These are phyloP conservation scores for Candida suzukii DNA, from an alignment of 805 yeast species.

Conservation along the genomic window DNA sequence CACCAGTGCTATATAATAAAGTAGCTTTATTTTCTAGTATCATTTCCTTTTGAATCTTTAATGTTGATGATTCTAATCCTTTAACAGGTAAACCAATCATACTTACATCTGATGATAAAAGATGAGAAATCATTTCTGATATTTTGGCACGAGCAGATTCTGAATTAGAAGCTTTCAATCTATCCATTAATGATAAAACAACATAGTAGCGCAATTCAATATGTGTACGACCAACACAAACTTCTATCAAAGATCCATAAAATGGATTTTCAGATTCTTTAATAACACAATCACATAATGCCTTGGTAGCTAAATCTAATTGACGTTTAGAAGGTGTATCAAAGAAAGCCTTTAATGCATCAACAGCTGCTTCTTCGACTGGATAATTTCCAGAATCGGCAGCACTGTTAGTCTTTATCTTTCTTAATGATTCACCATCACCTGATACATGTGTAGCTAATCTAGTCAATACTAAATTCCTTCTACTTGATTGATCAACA, in stretches of 20 bases:
- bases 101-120: slow-evolving; percentile 71
- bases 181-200: slow-evolving; percentile 35
- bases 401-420: not conserved
- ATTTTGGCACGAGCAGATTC: slow-evolving; percentile 12
- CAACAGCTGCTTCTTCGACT: slow-evolving; percentile 9
- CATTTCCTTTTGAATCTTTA: slow-evolving; percentile 37
- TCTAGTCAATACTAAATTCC: not conserved
- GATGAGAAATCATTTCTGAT: slow-evolving; percentile 28
- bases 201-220: slow-evolving; percentile 25
- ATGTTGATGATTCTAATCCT: slow-evolving; percentile 60
- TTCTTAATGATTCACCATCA: not conserved
- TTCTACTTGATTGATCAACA: not conserved
- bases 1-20: slow-evolving; percentile 38
- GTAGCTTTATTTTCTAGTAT: slow-evolving; percentile 17
- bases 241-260: slow-evolving; percentile 52
- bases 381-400: slow-evolving; percentile 10
- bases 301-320: slow-evolving; percentile 47
- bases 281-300: slow-evolving; percentile 41
- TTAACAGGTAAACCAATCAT: slow-evolving; percentile 83
- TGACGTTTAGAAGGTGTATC: slow-evolving; percentile 57
- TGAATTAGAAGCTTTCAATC: slow-evolving; percentile 36
- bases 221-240: slow-evolving; percentile 68
- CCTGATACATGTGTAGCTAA: slow-evolving; percentile 9
- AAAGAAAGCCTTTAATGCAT: slow-evolving; percentile 53
- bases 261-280: slow-evolving; percentile 30